A percentile compares a stretch with the other conserved stretches of the same genome.
phyloP scores from a whole-genome alignment of 345 rosid species.

The Heritiera littoralis region DNA sequence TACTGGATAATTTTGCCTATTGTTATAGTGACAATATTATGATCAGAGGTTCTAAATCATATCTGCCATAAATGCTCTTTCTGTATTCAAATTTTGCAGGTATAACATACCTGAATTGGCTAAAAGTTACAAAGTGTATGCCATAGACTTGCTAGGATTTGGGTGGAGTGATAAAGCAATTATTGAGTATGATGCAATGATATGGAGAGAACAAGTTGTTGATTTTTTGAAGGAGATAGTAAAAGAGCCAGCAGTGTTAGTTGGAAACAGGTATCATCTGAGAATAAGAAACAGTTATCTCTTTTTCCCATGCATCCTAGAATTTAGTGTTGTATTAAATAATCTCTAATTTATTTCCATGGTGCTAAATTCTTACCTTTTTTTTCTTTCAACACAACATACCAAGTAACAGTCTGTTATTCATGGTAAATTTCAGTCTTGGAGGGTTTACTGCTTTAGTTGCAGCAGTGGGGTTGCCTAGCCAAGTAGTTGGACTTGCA shows the following conservation, averaged over 20 bases:
- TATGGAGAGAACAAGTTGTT: slow-evolving; percentile 83
- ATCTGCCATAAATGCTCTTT: background rate
- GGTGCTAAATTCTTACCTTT: background rate
- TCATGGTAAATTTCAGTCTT: slow-evolving; percentile 53
- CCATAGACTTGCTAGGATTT: slow-evolving; percentile 89
- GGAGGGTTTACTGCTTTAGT: slow-evolving; percentile 89
- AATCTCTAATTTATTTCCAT: background rate
- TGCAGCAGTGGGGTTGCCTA: slow-evolving; percentile 65
- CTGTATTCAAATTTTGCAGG: slow-evolving; percentile 41
- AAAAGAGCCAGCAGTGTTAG: slow-evolving; percentile 83
- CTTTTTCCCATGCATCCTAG: background rate
- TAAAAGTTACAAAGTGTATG: slow-evolving; percentile 82
- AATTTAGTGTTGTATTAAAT: background rate
- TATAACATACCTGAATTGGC: slow-evolving; percentile 97
- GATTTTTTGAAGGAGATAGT: slow-evolving; percentile 89
- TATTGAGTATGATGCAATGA: slow-evolving; percentile 42
- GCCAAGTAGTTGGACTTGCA: slow-evolving; percentile 68
- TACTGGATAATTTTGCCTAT: background rate
- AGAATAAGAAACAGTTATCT: background rate
- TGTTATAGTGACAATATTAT: background rate
- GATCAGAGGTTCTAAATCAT: background rate
- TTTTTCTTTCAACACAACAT: slow-evolving; percentile 7
- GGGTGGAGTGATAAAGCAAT: slow-evolving; percentile 98
- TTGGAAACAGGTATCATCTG: slow-evolving; percentile 79
- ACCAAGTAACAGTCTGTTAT: slow-evolving; percentile 13